Evolutionary conservation across 2,329 filamentous ascomycete genomes (phyloP), one percentile per base, ranked within the genome.

Genomic region (Lizonia empirigonia): DNA sequence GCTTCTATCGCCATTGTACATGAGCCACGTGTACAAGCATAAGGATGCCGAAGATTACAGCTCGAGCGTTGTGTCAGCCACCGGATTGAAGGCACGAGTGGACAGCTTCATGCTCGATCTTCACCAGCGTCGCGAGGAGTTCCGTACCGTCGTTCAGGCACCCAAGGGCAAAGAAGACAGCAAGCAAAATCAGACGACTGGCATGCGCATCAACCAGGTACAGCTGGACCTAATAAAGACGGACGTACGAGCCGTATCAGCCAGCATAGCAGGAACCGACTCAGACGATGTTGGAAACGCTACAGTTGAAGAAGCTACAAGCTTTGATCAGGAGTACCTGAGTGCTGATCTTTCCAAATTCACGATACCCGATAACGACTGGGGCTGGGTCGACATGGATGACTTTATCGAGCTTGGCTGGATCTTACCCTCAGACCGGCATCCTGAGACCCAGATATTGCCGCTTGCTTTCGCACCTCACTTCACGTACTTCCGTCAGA

Each of bases 361-460:
- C 69, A 93, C 87, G 0, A 99, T 99, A 40, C 93, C 94, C 0
- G 94, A 99, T 70, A 90, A 95, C 46, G 94, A 99, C 67, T 86
- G 91, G 61, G 91, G 88, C 47, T 99, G 94, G 94, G 92, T 99
- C 56, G 94, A 99, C 67, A 97, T 99, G 91, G 94, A 99, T 69
- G 94, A 99, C 70, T 99, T 99, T 74, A 92, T 99, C 23, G 94
- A 99, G 72, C 78, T 99, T 18, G 95, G 97, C 70, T 97, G 93
- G 93, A 92, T 96, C 45, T 76, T 97, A 19, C 93, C 93, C 0
- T 88, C 90, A 12, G 90, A 96, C 67, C 85, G 88, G 24, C 95
- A 96, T 60, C 92, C 93, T 0, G 88, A 95, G 60, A 97, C 93
- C 0, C 92, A 94, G 72, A 99, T 99, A 36, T 76, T 99, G 45